Percentiles rank a stretch among this genome's conserved stretches.
These are phyloP conservation scores for Caloboletus inedulis DNA, from an alignment of 1,284 basidiomycete genomes.

Conservation along the genomic window DNA sequence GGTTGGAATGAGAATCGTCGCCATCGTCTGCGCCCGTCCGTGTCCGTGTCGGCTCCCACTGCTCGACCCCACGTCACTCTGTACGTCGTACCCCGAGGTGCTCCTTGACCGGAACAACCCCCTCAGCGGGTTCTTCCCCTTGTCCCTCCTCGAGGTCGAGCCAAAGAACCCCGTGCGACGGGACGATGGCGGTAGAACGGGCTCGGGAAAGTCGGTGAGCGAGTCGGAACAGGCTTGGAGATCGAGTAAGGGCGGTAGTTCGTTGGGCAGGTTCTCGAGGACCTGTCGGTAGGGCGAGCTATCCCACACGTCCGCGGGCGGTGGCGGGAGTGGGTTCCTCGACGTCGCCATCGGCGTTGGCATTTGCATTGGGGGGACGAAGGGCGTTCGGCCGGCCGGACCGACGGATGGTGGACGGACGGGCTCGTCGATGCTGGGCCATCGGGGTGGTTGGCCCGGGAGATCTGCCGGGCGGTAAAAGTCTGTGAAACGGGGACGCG, in stretches of 20 bases:
- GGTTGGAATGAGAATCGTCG: slow-evolving; percentile 26
- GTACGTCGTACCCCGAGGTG: slow-evolving; percentile 11
- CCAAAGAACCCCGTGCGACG: slow-evolving; percentile 25
- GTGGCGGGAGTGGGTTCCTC: slow-evolving; percentile 49
- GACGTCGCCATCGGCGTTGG: slow-evolving; percentile 7
- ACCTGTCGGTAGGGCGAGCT: slow-evolving; percentile 46
- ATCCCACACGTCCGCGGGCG: slow-evolving; percentile 49
- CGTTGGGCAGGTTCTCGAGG: slow-evolving; percentile 46
- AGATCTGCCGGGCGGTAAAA: slow-evolving; percentile 25
- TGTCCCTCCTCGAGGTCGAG: slow-evolving; percentile 19
- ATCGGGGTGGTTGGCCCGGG: not conserved
- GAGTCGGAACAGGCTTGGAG: slow-evolving; percentile 12
- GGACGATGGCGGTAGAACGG: slow-evolving; percentile 14
- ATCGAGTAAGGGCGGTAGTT: slow-evolving; percentile 36
- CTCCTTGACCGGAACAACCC: slow-evolving; percentile 32
- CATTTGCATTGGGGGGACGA: slow-evolving; percentile 5
- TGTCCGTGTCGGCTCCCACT: slow-evolving; percentile 21
- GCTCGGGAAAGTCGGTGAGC: slow-evolving; percentile 4
- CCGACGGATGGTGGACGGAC: slow-evolving; percentile 13
- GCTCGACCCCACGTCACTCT: slow-evolving; percentile 14
- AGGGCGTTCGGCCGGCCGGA: slow-evolving; percentile 17
- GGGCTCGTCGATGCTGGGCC: slow-evolving; percentile 5
- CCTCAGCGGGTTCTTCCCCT: slow-evolving; percentile 24
- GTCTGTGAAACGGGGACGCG: slow-evolving; percentile 30
- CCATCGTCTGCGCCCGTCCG: slow-evolving; percentile 20